Conservation (phyloP, 208 protist species). For the Herpetomonas muscarum region DNA sequence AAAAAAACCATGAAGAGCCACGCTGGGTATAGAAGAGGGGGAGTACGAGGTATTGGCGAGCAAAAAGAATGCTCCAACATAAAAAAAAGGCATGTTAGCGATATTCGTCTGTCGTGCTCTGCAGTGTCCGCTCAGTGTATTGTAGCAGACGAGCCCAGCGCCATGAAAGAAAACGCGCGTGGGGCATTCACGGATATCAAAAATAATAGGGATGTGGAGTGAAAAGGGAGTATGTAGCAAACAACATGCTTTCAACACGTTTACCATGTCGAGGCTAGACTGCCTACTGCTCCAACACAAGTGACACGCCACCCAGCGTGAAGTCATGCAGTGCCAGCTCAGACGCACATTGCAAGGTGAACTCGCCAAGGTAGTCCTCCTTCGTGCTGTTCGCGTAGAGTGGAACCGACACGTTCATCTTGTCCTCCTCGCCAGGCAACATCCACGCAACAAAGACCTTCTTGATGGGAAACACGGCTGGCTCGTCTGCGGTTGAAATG, state of each 20-base stretch:
- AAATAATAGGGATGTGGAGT: background rate
- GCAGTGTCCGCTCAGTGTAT: too few species aligned
- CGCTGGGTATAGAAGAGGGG: too few species aligned
- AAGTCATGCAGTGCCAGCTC: slow-evolving; percentile 58
- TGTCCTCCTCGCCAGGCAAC: slow-evolving; percentile 4
- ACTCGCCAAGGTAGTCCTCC: slow-evolving; percentile 83
- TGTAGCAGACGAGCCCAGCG: too few species aligned
- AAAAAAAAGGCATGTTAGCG: too few species aligned
- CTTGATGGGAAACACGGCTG: slow-evolving; percentile 69
- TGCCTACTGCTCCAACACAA: slow-evolving; percentile 77
- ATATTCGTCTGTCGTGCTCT: too few species aligned
- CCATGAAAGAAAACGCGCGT: background rate
- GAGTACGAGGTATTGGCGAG: too few species aligned
- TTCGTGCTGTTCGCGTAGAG: slow-evolving; percentile 85
- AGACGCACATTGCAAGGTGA: slow-evolving; percentile 74
- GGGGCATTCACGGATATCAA: background rate
- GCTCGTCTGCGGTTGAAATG: slow-evolving; percentile 79
- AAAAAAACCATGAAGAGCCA: too few species aligned
- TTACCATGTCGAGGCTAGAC: background rate
- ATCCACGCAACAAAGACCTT: slow-evolving; percentile 80
- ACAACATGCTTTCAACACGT: too few species aligned
- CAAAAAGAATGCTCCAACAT: too few species aligned
- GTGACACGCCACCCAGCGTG: slow-evolving; percentile 83
- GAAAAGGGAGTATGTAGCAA: too few species aligned
- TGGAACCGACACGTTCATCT: slow-evolving; percentile 52